These are phyloP conservation scores for Castanea mollissima DNA, from an alignment of 306 rosid species.

Conservation along the genomic window DNA sequence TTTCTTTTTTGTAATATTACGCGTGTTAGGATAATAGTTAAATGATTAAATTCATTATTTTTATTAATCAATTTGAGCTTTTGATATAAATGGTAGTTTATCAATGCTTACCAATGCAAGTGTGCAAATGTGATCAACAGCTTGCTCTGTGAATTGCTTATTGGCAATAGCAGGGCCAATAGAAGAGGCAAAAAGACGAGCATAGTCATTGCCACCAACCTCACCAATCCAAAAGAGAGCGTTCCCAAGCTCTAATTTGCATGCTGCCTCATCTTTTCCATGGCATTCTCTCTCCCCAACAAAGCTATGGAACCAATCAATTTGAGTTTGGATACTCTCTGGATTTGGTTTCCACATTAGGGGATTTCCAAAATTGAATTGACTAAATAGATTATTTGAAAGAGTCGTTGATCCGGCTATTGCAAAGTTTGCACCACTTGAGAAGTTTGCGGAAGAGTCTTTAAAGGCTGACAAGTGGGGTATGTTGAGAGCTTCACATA, in stretches of 20 bases:
- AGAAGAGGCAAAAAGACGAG: conserved; percentile 10
- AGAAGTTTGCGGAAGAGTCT: background rate
- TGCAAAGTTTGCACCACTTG: conserved; percentile 17
- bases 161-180: background rate
- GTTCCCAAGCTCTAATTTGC: conserved; percentile 1
- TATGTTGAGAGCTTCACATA: conserved; percentile 1
- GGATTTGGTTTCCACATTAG: conserved; percentile 20
- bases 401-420: conserved; percentile 23
- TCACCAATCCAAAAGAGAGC: conserved; percentile 26
- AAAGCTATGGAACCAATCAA: conserved; percentile 16
- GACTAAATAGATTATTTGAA: background rate
- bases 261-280: background rate
- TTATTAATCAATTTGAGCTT: too few species aligned
- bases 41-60: too few species aligned
- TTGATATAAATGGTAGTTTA: too few species aligned
- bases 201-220: conserved; percentile 28
- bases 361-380: background rate
- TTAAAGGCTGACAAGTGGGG: background rate
- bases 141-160: background rate
- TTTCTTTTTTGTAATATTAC: too few species aligned
- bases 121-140: background rate
- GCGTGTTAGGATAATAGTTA: too few species aligned
- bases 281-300: background rate
- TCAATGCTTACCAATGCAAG: background rate
- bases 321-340: conserved; percentile 5